phyloP scores from a whole-genome alignment of 2,329 filamentous ascomycete species.

The Sclerotinia trifoliorum region DNA sequence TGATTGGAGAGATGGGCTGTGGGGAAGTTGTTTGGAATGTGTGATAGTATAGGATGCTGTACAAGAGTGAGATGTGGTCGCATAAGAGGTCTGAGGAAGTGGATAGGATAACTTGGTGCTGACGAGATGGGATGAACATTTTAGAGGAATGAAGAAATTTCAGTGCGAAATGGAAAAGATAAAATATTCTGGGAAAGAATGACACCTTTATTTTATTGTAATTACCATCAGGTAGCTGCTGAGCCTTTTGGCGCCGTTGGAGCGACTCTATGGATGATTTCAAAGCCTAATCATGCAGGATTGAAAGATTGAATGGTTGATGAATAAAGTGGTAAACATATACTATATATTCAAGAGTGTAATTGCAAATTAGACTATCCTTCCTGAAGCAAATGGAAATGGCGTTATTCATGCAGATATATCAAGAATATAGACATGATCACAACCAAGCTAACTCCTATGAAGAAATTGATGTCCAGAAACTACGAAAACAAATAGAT shows the following conservation, averaged over 20 bases:
- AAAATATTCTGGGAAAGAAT: not conserved
- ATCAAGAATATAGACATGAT: slow-evolving; percentile 20
- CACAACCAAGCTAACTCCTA: slow-evolving; percentile 27
- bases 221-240: not conserved
- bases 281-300: slow-evolving; percentile 11
- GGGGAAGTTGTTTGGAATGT: slow-evolving; percentile 7
- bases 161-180: not conserved
- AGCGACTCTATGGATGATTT: not conserved
- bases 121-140: not conserved
- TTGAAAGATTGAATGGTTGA: not conserved
- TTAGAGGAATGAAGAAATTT: not conserved
- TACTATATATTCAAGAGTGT: not conserved
- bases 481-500: slow-evolving; percentile 27
- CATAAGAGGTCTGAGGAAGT: slow-evolving; percentile 14
- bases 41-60: slow-evolving; percentile 10
- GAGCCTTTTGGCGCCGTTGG: not conserved
- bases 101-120: not conserved
- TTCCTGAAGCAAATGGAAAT: slow-evolving; percentile 15
- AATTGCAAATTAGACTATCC: slow-evolving; percentile 1
- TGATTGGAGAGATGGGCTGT: not conserved
- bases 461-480: slow-evolving; percentile 27
- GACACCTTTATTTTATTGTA: not conserved
- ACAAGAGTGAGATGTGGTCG: slow-evolving; percentile 15
- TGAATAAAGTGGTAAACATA: not conserved
- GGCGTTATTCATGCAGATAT: slow-evolving; percentile 21